Evolutionary conservation across 176 grass and related monocot genomes (phyloP).

Genomic region (Triticum timopheevii): DNA sequence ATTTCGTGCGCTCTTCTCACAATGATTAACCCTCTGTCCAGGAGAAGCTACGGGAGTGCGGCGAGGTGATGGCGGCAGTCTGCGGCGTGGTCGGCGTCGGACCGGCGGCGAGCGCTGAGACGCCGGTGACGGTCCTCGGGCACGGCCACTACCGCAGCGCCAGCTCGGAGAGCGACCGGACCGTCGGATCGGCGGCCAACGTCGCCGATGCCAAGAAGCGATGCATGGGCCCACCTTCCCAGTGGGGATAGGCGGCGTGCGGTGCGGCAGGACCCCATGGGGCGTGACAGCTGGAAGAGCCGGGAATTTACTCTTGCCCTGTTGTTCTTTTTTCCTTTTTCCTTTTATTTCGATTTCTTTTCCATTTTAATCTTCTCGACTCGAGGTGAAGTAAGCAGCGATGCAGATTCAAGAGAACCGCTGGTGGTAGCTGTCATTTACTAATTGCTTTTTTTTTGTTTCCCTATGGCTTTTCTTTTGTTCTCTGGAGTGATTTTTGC

Average conservation of each 20-base stretch:
- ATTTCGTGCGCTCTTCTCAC: not conserved
- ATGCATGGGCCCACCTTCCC: conserved; percentile 57
- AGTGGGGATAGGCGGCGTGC: conserved; percentile 36
- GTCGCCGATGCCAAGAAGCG: conserved; percentile 57
- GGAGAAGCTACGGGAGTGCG: conserved; percentile 80
- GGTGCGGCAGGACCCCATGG: not conserved
- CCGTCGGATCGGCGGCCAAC: conserved; percentile 59
- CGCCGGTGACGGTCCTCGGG: conserved; percentile 80
- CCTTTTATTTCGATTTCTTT: not conserved
- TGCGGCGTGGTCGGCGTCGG: conserved; percentile 27
- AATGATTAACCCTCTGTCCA: conserved; percentile 18
- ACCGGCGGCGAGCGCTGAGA: conserved; percentile 48
- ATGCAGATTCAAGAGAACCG: conserved; percentile 13
- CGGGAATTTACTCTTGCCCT: conserved; percentile 29
- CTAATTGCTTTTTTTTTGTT: conserved; percentile 39
- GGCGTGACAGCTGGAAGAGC: conserved; percentile 16
- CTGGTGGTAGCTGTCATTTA: conserved; percentile 34
- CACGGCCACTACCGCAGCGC: conserved; percentile 44
- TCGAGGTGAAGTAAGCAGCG: conserved; percentile 40
- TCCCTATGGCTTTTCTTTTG: not conserved
- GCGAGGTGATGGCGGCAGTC: conserved; percentile 45
- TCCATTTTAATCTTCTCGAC: conserved; percentile 28
- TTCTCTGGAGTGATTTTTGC: conserved; percentile 26
- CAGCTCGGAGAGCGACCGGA: conserved; percentile 73
- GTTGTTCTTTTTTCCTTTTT: not conserved